Conservation (phyloP, 2,329 filamentous ascomycete species). For the Thermoascus crustaceus region DNA sequence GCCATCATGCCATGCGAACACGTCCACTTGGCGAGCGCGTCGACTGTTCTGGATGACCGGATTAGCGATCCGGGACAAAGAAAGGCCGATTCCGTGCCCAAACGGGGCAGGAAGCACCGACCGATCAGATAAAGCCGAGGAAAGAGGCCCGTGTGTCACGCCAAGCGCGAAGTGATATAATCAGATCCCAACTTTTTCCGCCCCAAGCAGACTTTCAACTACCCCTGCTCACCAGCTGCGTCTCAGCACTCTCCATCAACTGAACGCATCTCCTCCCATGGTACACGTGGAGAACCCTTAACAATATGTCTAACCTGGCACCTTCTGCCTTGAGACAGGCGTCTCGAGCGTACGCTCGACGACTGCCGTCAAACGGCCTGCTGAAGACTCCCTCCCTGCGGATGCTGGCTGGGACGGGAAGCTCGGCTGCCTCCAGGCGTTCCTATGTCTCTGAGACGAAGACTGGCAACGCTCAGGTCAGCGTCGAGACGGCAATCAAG, state of each 20-base stretch:
- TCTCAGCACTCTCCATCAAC: conserved; percentile 13
- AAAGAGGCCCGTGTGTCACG: conserved; percentile 3
- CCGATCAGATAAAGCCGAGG: conserved; percentile 15
- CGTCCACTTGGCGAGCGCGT: too few relatives aligned
- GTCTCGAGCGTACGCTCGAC: conserved; percentile 50
- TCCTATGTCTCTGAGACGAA: conserved; percentile 80
- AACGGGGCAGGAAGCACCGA: not conserved
- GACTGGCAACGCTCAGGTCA: conserved; percentile 61
- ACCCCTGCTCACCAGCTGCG: not conserved
- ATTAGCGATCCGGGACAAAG: too few relatives aligned
- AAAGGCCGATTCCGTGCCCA: too few relatives aligned
- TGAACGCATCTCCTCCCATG: conserved; percentile 15
- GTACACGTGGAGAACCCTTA: conserved; percentile 14
- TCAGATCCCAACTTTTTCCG: conserved; percentile 19
- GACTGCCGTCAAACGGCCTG: conserved; percentile 36
- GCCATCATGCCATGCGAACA: too few relatives aligned
- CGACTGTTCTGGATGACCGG: too few relatives aligned
- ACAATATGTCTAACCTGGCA: conserved; percentile 56
- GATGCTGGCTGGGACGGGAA: conserved; percentile 27
- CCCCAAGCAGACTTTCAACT: conserved; percentile 2
- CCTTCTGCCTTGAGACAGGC: conserved; percentile 68
- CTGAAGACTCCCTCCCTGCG: conserved; percentile 33
- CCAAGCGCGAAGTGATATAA: conserved; percentile 18
- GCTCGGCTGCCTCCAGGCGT: conserved; percentile 38
- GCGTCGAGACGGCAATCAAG: conserved; percentile 73